These are phyloP conservation scores for Marasmius oreades DNA, from an alignment of 1,284 basidiomycete species.

Conservation along the genomic window DNA sequence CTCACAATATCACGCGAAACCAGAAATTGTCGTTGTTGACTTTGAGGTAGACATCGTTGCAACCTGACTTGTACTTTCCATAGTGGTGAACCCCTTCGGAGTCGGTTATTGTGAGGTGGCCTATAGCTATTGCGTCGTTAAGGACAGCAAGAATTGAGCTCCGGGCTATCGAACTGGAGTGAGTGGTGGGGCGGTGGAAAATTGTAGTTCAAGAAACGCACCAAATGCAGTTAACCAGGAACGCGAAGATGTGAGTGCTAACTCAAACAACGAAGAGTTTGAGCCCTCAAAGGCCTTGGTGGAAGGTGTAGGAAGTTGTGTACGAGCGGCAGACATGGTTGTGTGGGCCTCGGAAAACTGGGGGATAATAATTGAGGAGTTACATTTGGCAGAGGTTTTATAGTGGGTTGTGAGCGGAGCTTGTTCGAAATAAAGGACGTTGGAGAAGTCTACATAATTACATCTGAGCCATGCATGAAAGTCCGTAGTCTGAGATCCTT, in stretches of 20 bases:
- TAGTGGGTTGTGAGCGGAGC: slow-evolving; percentile 2
- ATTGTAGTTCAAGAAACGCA: slow-evolving; percentile 24
- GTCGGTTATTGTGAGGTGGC: slow-evolving; percentile 63
- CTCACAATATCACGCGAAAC: slow-evolving; percentile 69
- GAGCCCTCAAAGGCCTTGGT: slow-evolving; percentile 37
- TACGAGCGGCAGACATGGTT: slow-evolving; percentile 31
- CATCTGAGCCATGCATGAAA: background rate
- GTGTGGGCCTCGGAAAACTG: slow-evolving; percentile 1
- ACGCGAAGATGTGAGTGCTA: slow-evolving; percentile 37
- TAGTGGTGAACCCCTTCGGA: slow-evolving; percentile 53
- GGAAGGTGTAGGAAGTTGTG: slow-evolving; percentile 33
- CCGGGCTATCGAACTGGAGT: slow-evolving; percentile 41
- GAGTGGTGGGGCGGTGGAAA: background rate
- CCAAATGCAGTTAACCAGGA: slow-evolving; percentile 45
- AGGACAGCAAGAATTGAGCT: slow-evolving; percentile 61
- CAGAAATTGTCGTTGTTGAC: slow-evolving; percentile 77
- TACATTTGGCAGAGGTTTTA: slow-evolving; percentile 18
- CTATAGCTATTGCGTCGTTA: slow-evolving; percentile 52
- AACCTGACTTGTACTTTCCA: slow-evolving; percentile 48
- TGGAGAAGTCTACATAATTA: background rate
- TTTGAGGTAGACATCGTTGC: slow-evolving; percentile 58
- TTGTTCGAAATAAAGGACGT: slow-evolving; percentile 10
- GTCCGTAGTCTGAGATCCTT: too few species aligned
- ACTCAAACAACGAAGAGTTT: slow-evolving; percentile 33
- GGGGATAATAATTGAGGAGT: slow-evolving; percentile 14